These are phyloP conservation scores for Wickerhamiella azyma DNA, from an alignment of 805 yeast species.

Conservation along the genomic window DNA sequence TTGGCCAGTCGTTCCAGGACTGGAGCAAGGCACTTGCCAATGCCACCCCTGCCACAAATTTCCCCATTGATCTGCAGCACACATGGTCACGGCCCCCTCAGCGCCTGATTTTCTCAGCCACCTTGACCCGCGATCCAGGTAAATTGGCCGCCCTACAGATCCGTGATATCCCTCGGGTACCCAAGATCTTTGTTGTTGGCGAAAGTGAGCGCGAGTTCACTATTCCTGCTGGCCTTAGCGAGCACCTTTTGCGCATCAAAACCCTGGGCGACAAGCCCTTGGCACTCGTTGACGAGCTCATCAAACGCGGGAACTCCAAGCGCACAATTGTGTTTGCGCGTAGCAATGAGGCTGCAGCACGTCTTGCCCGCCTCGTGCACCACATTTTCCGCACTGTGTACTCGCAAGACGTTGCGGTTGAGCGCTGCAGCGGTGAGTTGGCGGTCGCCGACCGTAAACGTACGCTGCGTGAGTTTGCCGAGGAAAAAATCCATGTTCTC, in stretches of 20 bases:
- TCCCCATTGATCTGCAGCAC: constrained; percentile 9
- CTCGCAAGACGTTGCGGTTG: constrained; percentile 14
- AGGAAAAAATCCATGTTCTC: constrained; percentile 38
- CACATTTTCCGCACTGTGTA: constrained; percentile 27
- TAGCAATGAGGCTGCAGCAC: constrained; percentile 77
- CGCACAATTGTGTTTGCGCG: constrained; percentile 51
- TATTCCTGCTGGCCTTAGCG: constrained; percentile 27
- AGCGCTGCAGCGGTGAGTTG: constrained; percentile 29
- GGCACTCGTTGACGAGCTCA: constrained; percentile 44
- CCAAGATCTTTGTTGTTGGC: constrained; percentile 69
- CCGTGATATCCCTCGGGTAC: constrained; percentile 24
- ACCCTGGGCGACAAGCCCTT: constrained; percentile 51
- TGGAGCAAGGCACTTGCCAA: constrained; percentile 50
- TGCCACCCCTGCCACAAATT: constrained; percentile 11
- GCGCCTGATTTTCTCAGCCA: constrained; percentile 79
- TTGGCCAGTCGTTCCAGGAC: constrained; percentile 84
- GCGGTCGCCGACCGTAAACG: constrained; percentile 35
- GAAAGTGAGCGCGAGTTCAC: constrained; percentile 29
- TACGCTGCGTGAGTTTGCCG: constrained; percentile 45
- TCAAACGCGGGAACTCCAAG: constrained; percentile 11
- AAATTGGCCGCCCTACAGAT: constrained; percentile 61
- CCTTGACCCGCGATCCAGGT: constrained; percentile 86
- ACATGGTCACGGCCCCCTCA: constrained; percentile 32
- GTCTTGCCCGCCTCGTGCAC: constrained; percentile 50
- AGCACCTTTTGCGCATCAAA: constrained; percentile 23